Evolutionary conservation across 2,329 filamentous ascomycete genomes (phyloP), one percentile per base, ranked within the genome.

Genomic region (Aspergillus brunneoviolaceus): DNA sequence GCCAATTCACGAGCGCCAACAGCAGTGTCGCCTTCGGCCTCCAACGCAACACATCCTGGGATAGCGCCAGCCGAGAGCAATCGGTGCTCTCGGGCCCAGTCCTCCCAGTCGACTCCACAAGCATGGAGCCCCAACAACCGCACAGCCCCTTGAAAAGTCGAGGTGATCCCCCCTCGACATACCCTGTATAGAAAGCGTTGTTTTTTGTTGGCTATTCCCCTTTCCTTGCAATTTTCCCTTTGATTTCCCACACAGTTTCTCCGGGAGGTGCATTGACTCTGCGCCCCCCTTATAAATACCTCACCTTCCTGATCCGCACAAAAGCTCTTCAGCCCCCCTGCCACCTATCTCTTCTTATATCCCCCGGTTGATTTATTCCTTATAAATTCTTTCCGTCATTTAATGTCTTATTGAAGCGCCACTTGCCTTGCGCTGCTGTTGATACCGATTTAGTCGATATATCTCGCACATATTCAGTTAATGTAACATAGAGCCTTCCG

Each of bases 111-210:
- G 53, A 55, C n/a, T 55, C 53, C 16, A n/a, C 53, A 7, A 55
- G n/a, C 27, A 55, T 55, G 53, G 53, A 55, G 27, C 53, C 53
- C 1, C 53, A 55, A 21, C 48, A n/a, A 31, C 53, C 53, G 16
- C 53, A 55, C 53, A 55, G 53, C 27, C 53, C 53, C 12, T 12
- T 55, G 2, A 55, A 55, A 39, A 55, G 53, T 47, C 53, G 53
- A 12, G 31, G 27, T 16, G 53, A 55, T 5, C 53, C 39, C 42
- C 39, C 39, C 16, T 23, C 53, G 53, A 47, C 42, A 49, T 55
- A 55, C 25, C 42, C 53, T 49, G 53, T 55, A 55, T 55, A 55
- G 53, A 55, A 48, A 48, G 27, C 47, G 53, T 49, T 23, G 16
- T n/a, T 16, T 21, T 35, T 7, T n/a, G 19, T 16, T 29, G 16